Evolutionary conservation across 2,329 filamentous ascomycete genomes (phyloP).

Genomic region (Fusarium staphyleae): DNA sequence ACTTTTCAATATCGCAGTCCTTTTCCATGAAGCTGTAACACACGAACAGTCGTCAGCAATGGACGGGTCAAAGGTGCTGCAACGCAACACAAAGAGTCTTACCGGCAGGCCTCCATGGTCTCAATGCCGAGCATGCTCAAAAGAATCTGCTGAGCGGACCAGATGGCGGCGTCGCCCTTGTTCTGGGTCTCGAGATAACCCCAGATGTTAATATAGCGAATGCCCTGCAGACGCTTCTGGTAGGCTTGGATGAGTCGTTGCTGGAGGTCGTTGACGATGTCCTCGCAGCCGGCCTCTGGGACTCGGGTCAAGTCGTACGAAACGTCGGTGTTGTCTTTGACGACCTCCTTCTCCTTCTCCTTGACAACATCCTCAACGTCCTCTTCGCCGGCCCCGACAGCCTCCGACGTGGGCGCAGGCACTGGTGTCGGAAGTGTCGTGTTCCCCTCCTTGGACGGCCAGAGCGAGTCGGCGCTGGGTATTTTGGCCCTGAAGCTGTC

Average conservation of each 20-base stretch:
- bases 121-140: constrained; percentile 39
- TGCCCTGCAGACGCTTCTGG: constrained; percentile 35
- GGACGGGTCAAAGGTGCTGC: background rate
- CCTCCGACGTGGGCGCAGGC: constrained; percentile 20
- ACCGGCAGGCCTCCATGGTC: constrained; percentile 41
- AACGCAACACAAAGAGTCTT: constrained; percentile 8
- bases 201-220: constrained; percentile 42
- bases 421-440: constrained; percentile 10
- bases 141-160: constrained; percentile 41
- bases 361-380: constrained; percentile 19
- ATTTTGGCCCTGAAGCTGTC: constrained; percentile 28
- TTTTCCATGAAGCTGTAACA: constrained; percentile 37
- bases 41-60: constrained; percentile 19
- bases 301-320: constrained; percentile 37
- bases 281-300: constrained; percentile 33
- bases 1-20: constrained; percentile 36
- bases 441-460: constrained; percentile 26
- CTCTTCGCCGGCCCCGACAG: constrained; percentile 26
- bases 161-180: constrained; percentile 41
- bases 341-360: background rate
- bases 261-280: constrained; percentile 39
- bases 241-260: constrained; percentile 39
- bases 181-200: constrained; percentile 42
- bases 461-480: constrained; percentile 32
- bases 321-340: constrained; percentile 24